Percentiles rank a stretch among this genome's conserved stretches.
These are phyloP conservation scores for Phytophthora sansomeana DNA, from an alignment of 352 stramenopile genomes.

Conservation along the genomic window DNA sequence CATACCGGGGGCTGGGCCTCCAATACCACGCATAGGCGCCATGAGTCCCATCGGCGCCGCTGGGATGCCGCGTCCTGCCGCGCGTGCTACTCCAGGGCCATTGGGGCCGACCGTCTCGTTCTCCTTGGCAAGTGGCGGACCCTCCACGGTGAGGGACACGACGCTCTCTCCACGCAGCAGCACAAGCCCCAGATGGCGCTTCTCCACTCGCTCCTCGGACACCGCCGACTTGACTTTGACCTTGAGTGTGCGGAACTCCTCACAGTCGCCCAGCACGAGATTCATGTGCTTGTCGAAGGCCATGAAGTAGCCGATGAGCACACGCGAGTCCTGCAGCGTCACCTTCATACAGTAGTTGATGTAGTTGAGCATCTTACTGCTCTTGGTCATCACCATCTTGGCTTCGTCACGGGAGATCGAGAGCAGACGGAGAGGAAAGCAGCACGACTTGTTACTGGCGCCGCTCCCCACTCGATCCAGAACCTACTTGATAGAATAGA, in stretches of 20 bases:
- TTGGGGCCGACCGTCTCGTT: constrained; percentile 85
- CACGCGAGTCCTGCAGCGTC: constrained; percentile 94
- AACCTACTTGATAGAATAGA: constrained; percentile 14
- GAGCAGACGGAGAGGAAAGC: constrained; percentile 13
- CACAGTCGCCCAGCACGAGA: constrained; percentile 97
- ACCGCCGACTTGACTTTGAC: constrained; percentile 91
- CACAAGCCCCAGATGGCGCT: constrained; percentile 97
- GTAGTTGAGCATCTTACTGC: constrained; percentile 97
- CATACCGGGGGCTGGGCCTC: constrained; percentile 79
- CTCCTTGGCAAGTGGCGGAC: constrained; percentile 92
- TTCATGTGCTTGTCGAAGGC: constrained; percentile 99
- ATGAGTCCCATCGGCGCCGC: constrained; percentile 86
- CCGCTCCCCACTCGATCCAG: constrained; percentile 25
- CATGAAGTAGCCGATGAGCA: constrained; percentile 99
- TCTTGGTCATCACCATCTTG: constrained; percentile 89
- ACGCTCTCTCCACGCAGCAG: constrained; percentile 99
- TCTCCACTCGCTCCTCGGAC: constrained; percentile 97
- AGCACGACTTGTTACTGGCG: constrained; percentile 22
- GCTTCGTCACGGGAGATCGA: constrained; percentile 9
- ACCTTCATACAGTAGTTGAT: constrained; percentile 98
- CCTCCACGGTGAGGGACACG: constrained; percentile 98
- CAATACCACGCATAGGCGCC: constrained; percentile 91
- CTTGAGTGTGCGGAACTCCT: constrained; percentile 97
- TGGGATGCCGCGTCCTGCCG: constrained; percentile 90
- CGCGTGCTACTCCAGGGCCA: constrained; percentile 87